These are phyloP conservation scores for Lecanicillium sp. DNA, from an alignment of 2,329 filamentous ascomycete species.

Conservation along the genomic window DNA sequence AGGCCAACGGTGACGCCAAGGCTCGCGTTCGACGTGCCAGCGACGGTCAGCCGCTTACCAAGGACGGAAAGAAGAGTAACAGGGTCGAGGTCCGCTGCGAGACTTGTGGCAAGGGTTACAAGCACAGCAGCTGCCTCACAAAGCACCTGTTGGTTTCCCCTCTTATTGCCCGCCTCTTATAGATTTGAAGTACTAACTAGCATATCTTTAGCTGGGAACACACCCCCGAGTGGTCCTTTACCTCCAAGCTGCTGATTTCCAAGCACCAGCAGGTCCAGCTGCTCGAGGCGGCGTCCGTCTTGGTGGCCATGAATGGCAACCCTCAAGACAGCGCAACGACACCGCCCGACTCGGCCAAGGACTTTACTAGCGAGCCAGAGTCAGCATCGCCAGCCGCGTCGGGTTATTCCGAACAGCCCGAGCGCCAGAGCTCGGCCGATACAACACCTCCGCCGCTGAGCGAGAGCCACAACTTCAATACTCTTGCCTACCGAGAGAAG, in stretches of 20 bases:
- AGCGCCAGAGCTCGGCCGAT: conserved; percentile 75
- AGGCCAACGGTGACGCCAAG: conserved; percentile 39
- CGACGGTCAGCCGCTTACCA: conserved; percentile 75
- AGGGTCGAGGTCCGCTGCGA: conserved; percentile 88
- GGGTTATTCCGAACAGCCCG: conserved; percentile 68
- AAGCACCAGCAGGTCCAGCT: conserved; percentile 99
- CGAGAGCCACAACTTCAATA: conserved; percentile 52
- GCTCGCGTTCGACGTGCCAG: conserved; percentile 59
- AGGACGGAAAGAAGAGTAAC: conserved; percentile 77
- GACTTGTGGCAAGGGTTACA: conserved; percentile 98
- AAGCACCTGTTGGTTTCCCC: conserved; percentile 97
- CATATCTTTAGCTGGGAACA: conserved; percentile 80
- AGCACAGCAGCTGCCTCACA: conserved; percentile 99
- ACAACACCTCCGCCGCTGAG: conserved; percentile 82
- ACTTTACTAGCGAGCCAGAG: conserved; percentile 70
- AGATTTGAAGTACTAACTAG: conserved; percentile 1
- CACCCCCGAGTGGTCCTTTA: conserved; percentile 94
- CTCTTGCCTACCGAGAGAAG: conserved; percentile 45
- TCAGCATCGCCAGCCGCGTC: conserved; percentile 77
- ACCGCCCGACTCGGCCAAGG: conserved; percentile 56
- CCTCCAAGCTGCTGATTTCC: conserved; percentile 94
- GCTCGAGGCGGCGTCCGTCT: conserved; percentile 90
- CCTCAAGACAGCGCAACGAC: conserved; percentile 43
- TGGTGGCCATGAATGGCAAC: conserved; percentile 75
- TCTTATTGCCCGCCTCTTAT: conserved; percentile 17